Percentiles rank a stretch among this genome's conserved stretches.
These are phyloP conservation scores for Lactarius deliciosus DNA, from an alignment of 768 basidiomycete genomes.

Conservation along the genomic window DNA sequence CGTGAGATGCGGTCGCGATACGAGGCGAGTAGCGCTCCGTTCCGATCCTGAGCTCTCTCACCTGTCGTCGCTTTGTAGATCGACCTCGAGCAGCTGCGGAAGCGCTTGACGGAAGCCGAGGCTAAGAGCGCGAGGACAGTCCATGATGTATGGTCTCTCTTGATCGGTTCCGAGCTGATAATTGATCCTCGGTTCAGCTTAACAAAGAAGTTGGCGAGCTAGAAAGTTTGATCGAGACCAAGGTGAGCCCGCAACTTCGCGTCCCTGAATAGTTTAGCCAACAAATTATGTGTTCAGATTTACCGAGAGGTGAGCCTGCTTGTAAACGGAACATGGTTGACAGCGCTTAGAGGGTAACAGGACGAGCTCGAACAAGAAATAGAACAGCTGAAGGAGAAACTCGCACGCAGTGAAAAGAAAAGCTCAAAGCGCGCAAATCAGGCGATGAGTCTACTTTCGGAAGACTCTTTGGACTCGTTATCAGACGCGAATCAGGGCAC, in stretches of 20 bases:
- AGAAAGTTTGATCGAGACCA: constrained; percentile 90
- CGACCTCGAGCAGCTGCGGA: constrained; percentile 69
- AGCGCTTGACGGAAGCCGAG: constrained; percentile 66
- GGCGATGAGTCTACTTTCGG: constrained; percentile 27
- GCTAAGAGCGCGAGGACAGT: constrained; percentile 70
- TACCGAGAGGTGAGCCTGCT: constrained; percentile 67
- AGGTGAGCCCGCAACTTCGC: constrained; percentile 49
- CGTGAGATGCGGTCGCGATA: constrained; percentile 51
- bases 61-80: constrained; percentile 38
- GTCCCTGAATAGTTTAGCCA: not conserved
- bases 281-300: constrained; percentile 49
- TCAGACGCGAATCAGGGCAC: constrained; percentile 23
- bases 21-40: constrained; percentile 44
- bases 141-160: constrained; percentile 56
- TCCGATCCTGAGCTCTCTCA: not conserved
- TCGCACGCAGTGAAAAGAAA: constrained; percentile 59
- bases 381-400: constrained; percentile 70
- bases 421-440: constrained; percentile 47
- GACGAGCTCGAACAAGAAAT: constrained; percentile 88
- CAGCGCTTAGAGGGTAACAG: constrained; percentile 36
- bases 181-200: constrained; percentile 47
- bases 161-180: constrained; percentile 7
- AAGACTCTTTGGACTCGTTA: constrained; percentile 27
- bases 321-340: not conserved
- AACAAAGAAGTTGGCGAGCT: constrained; percentile 92